Base-by-base conservation (phyloP, 2,329 filamentous ascomycete genomes). In the Fusarium odoratissimum region DNA sequence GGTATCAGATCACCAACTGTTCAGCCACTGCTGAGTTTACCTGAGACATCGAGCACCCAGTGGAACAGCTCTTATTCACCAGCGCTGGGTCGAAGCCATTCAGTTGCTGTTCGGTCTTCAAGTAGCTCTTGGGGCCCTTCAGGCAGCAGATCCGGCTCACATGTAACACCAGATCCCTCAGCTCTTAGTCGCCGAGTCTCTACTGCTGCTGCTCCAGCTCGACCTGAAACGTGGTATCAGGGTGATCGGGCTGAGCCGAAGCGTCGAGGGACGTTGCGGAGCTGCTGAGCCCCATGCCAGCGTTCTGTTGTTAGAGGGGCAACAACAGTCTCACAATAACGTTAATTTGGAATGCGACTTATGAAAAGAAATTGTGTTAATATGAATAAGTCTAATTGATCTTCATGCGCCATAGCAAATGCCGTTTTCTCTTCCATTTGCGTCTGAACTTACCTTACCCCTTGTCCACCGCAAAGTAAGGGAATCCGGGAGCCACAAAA, bases 21-120 rank as follows among this genome's bases (percentile, higher is more conserved):
- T 2, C 21, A 33, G 1, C 44, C 23, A 13, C 35, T 52, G 0
- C 1, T 46, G 1, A 21, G 6, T 3, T 8, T 67, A 1, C 7
- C 45, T 0, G 62, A 46, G 4, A 10, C 5, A 4, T 25, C 35
- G 1, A 8, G 1, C 1, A 19, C 4, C 1, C 25, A 31, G 6
- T 60, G 45, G 54, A 21, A 5, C 2, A 21, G 3, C 2, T 1
- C 33, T 16, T 4, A 10, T 0, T 5, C 9, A 0, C 2, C 28
- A 1, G 8, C 31, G 3, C 8, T 61, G 1, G 4, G 25, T 1
- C 31, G 54, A 16, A 67, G 62, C 7, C 64, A 28, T 7, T 67
- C 64, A 1, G 42, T 38, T 28, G 54, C 52, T 8, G 40, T 46
- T 1, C 23, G 40, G 2, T 33, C 54, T 0, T 37, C 23, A 1